Percentiles rank a stretch among this genome's conserved stretches.
Evolutionary conservation across 345 rosid genomes (phyloP).

Genomic region (Cardiospermum halicacabum): DNA sequence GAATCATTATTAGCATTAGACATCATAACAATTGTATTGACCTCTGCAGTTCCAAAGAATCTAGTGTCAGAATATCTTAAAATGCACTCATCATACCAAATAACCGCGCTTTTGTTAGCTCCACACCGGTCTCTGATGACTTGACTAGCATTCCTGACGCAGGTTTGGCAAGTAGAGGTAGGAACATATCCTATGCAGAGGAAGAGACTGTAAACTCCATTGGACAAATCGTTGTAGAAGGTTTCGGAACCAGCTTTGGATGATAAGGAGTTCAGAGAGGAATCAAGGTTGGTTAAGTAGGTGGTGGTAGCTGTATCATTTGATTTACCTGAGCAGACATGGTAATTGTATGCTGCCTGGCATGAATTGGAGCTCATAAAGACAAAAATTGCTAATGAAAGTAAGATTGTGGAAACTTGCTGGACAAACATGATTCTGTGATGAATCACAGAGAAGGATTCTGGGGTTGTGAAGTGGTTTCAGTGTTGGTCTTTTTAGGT

Average conservation of each 20-base stretch:
- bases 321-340: not conserved
- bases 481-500: too few relatives aligned
- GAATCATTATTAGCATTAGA: not conserved
- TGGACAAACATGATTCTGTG: too few relatives aligned
- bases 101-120: slow-evolving; percentile 17
- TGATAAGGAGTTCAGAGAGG: not conserved
- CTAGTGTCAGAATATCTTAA: slow-evolving; percentile 23
- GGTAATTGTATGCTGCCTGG: not conserved
- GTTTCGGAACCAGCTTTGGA: slow-evolving; percentile 14
- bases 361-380: not conserved
- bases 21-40: not conserved
- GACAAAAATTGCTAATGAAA: not conserved
- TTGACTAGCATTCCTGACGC: slow-evolving; percentile 15
- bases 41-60: slow-evolving; percentile 9
- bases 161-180: slow-evolving; percentile 6
- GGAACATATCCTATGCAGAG: slow-evolving; percentile 25
- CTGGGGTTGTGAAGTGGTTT: too few relatives aligned
- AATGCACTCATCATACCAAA: slow-evolving; percentile 25
- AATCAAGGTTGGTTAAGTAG: not conserved
- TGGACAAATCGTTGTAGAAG: slow-evolving; percentile 26
- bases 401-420: too few relatives aligned
- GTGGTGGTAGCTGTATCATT: slow-evolving; percentile 7
- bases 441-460: too few relatives aligned
- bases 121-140: not conserved
- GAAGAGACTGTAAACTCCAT: slow-evolving; percentile 14